Conservation (phyloP, 139 green algal genomes). For the Astrephomene gubernaculifera region DNA sequence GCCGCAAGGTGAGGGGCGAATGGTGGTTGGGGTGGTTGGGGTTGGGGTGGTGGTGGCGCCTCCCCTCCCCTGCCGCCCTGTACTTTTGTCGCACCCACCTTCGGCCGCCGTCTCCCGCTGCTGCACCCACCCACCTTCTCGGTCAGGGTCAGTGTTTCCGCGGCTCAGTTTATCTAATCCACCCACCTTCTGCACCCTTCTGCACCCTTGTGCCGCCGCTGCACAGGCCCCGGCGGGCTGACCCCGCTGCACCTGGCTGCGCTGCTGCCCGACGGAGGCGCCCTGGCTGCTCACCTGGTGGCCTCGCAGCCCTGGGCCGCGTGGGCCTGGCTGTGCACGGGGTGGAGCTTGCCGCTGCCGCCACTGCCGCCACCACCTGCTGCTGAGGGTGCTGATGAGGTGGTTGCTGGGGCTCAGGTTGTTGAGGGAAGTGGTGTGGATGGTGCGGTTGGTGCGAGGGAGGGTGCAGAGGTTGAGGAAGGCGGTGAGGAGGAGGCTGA, state of each 20-base stretch:
- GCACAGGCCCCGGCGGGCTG: slow-evolving; percentile 24
- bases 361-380: neutral
- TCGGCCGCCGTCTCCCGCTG: too few species aligned
- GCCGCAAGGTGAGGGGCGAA: slow-evolving; percentile 9
- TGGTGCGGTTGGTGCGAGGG: neutral
- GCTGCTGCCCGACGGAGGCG: slow-evolving; percentile 33
- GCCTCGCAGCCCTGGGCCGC: slow-evolving; percentile 32
- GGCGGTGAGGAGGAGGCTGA: neutral
- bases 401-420: too few species aligned
- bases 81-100: too few species aligned
- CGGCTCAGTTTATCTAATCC: too few species aligned
- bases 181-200: too few species aligned
- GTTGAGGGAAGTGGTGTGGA: neutral
- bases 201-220: too few species aligned
- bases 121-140: too few species aligned
- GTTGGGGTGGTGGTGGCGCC: too few species aligned
- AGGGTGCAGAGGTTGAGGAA: neutral
- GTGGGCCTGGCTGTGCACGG: slow-evolving; percentile 22
- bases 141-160: too few species aligned
- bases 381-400: neutral
- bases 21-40: too few species aligned
- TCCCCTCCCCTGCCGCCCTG: too few species aligned
- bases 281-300: slow-evolving; percentile 33
- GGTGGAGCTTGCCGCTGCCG: slow-evolving; percentile 8
- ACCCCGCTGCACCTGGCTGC: slow-evolving; percentile 14